Base-by-base conservation (phyloP, 2,329 filamentous ascomycete species). In the Arthrobotrys sphaeroides region DNA sequence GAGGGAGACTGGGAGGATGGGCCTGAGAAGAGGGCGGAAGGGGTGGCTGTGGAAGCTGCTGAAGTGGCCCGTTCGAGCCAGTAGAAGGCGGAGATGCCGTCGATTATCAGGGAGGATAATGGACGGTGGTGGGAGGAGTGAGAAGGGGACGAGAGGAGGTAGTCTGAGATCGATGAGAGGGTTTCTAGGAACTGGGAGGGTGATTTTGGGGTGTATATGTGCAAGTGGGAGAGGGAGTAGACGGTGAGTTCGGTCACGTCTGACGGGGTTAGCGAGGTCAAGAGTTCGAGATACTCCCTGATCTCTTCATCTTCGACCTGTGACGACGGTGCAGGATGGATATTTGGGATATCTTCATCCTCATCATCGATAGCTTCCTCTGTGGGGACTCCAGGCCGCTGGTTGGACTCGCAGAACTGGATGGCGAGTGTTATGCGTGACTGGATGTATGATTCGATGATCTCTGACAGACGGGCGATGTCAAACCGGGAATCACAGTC, bases 401-500 rank as follows among this genome's bases (percentile, higher is more conserved):
- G n/a, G 20, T 42, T 59, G n/a, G 67, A 64, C 16, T 72, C 20
- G 57, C 72, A 75, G 33, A 68, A 75, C 6, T 75, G 57, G 22
- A 75, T 33, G 5, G 64, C 57, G 9, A 57, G 40, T 6, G 28
- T 26, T 16, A 75, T 59, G 7, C 49, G 20, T 16, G 55, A 24
- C 24, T 65, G 49, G 12, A 75, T 33, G 38, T 69, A 75, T 5
- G 57, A 36, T 28, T 64, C 28, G 4, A 69, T 69, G 20, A 60
- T 40, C 12, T 62, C 72, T n/a, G 64, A 47, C 7, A 75, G 38
- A 0, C 72, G 64, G 13, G 69, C 26, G 10, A 87, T 82, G 66
- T 84, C 85, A 80, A 90, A 88, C 24, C 84, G 84, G 73, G 83
- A 82, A 69, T 89, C 85, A 0, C 85, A 84, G 79, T 90, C 88